A percentile compares a stretch with the other conserved stretches of the same genome.
Evolutionary conservation across 2,329 filamentous ascomycete genomes (phyloP).

Genomic region (Colletotrichum chlorophyti): DNA sequence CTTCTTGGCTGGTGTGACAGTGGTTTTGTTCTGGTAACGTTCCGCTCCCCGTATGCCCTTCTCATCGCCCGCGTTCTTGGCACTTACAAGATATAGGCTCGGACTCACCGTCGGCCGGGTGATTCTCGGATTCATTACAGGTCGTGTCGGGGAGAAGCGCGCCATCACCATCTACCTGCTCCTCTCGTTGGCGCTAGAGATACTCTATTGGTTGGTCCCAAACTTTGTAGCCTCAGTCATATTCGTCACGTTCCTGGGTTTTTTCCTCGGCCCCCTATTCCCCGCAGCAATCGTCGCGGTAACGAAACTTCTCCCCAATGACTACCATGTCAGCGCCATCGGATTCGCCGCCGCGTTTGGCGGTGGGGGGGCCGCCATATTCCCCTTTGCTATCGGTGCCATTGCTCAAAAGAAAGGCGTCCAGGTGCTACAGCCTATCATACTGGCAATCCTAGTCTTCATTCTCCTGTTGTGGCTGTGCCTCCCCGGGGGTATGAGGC

Average conservation of each 20-base stretch:
- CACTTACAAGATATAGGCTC: slow-evolving; percentile 42
- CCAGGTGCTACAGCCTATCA: slow-evolving; percentile 61
- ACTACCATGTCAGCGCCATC: slow-evolving; percentile 80
- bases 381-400: slow-evolving; percentile 73
- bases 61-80: background rate
- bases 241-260: slow-evolving; percentile 75
- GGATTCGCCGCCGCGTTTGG: slow-evolving; percentile 83
- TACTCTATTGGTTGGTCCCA: slow-evolving; percentile 84
- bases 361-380: slow-evolving; percentile 71
- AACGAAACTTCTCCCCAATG: slow-evolving; percentile 75
- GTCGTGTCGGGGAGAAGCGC: slow-evolving; percentile 73
- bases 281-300: slow-evolving; percentile 76
- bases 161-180: slow-evolving; percentile 69
- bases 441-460: slow-evolving; percentile 54
- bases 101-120: slow-evolving; percentile 80
- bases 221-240: slow-evolving; percentile 77
- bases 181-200: slow-evolving; percentile 67
- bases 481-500: slow-evolving; percentile 47
- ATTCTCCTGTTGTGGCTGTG: slow-evolving; percentile 53
- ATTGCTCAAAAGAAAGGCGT: slow-evolving; percentile 67
- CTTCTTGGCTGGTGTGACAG: slow-evolving; percentile 77
- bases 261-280: slow-evolving; percentile 82
- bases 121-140: slow-evolving; percentile 78
- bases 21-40: slow-evolving; percentile 81
- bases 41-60: too few species aligned